Evolutionary conservation across 805 yeast species (phyloP).

Genomic region (Alloascoidea africana): DNA sequence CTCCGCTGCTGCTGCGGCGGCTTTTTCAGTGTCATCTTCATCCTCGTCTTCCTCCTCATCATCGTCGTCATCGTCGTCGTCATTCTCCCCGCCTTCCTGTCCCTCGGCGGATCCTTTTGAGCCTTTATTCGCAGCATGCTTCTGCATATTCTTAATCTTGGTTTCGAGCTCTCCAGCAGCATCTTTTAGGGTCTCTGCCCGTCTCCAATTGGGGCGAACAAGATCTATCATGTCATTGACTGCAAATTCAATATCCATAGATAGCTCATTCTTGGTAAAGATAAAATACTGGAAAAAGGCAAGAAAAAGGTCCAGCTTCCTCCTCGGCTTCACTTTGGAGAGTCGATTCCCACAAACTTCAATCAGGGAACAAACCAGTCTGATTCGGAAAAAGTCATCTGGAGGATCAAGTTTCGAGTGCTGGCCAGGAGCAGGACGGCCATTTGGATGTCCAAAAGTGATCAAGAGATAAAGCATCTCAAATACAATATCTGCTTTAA

Average conservation of each 20-base stretch:
- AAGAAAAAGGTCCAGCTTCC: conserved; percentile 25
- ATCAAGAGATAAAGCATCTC: conserved; percentile 41
- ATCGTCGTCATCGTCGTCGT: conserved; percentile 13
- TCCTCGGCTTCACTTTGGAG: conserved; percentile 6
- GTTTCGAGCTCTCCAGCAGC: conserved; percentile 25
- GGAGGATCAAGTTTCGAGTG: conserved; percentile 38
- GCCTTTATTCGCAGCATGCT: conserved; percentile 10
- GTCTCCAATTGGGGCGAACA: conserved; percentile 18
- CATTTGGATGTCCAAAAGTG: conserved; percentile 48
- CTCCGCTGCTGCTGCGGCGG: conserved; percentile 13
- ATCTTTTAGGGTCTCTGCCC: conserved; percentile 24
- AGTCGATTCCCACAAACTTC: conserved; percentile 14
- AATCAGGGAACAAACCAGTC: conserved; percentile 31
- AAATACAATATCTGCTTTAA: conserved; percentile 29
- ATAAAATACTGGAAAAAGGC: conserved; percentile 59
- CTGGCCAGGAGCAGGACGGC: conserved; percentile 32
- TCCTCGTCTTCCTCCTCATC: conserved; percentile 16
- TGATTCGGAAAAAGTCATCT: conserved; percentile 58
- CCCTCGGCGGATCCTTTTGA: conserved; percentile 10
- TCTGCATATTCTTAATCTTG: conserved; percentile 18
- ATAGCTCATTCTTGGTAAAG: conserved; percentile 45
- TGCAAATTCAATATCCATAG: conserved; percentile 43
- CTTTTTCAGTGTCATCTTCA: conserved; percentile 12
- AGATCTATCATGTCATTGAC: conserved; percentile 27
- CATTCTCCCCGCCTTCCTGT: conserved; percentile 12